These are phyloP conservation scores for Parathielavia hyrcaniae DNA, from an alignment of 495 filamentous ascomycete genomes.

Conservation along the genomic window DNA sequence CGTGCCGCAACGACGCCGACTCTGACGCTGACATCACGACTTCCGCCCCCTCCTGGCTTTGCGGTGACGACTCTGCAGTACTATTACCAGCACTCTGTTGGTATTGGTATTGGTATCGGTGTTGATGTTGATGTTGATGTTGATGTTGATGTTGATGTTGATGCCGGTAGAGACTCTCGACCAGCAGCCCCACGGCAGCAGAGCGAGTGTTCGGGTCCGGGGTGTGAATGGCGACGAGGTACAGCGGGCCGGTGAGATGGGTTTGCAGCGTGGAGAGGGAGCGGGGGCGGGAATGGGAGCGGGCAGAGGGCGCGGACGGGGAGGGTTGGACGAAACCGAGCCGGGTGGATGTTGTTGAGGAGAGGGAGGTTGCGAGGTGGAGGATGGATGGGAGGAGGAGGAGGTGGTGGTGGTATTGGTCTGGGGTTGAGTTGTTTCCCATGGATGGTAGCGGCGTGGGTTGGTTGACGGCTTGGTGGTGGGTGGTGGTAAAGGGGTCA, in stretches of 20 bases:
- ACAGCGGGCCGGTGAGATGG: slow-evolving; percentile 22
- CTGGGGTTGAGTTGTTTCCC: neutral
- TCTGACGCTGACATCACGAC: neutral
- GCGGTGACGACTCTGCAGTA: neutral
- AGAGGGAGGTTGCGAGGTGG: slow-evolving; percentile 3
- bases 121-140: too few species aligned
- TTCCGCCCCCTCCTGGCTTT: neutral
- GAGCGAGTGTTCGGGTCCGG: neutral
- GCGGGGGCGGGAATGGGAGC: too few species aligned
- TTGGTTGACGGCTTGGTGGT: neutral
- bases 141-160: too few species aligned
- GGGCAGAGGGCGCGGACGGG: neutral
- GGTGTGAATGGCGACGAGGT: slow-evolving; percentile 15
- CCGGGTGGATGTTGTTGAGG: neutral
- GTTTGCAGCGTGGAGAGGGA: slow-evolving; percentile 4
- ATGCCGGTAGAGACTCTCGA: neutral
- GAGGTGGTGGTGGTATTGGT: neutral
- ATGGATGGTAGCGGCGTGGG: slow-evolving; percentile 1
- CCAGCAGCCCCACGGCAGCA: slow-evolving; percentile 10
- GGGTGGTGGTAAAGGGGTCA: neutral
- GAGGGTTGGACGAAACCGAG: too few species aligned
- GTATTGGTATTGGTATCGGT: too few species aligned
- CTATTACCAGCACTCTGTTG: too few species aligned
- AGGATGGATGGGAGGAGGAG: slow-evolving; percentile 7
- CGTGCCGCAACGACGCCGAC: too few species aligned